Conservation (phyloP, 176 grass and related monocot genomes). For the Miscanthus lutarioriparius region DNA sequence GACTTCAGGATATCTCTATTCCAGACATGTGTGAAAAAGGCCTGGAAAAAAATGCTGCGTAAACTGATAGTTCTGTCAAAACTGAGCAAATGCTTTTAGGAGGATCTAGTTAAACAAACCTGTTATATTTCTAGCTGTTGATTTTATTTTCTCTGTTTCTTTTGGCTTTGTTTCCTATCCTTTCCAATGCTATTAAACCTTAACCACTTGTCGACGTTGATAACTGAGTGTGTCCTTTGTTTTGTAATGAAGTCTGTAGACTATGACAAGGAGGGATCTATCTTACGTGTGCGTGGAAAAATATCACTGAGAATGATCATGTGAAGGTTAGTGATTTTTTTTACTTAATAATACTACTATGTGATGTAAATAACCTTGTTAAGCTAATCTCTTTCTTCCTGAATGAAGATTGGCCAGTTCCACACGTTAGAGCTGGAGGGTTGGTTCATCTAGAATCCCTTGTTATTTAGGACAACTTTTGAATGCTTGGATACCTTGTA, state of each 20-base stretch:
- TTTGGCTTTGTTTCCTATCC: too few species aligned
- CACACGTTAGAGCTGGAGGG: conserved; percentile 65
- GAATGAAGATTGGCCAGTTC: conserved; percentile 81
- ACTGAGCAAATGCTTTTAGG: too few species aligned
- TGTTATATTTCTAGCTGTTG: too few species aligned
- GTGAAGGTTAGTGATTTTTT: conserved; percentile 61
- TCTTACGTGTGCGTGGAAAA: conserved; percentile 89
- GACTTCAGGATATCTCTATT: too few species aligned
- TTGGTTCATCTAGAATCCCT: too few species aligned
- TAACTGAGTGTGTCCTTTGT: conserved; percentile 16
- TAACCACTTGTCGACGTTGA: neutral
- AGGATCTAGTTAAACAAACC: too few species aligned
- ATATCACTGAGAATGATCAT: conserved; percentile 83
- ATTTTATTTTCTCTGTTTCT: too few species aligned
- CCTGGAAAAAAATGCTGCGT: too few species aligned
- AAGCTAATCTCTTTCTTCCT: conserved; percentile 16
- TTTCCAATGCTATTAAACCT: conserved; percentile 7
- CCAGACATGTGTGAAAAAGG: too few species aligned
- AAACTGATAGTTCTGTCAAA: too few species aligned
- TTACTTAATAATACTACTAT: conserved; percentile 1
- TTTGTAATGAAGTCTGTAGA: conserved; percentile 65
- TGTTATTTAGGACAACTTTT: too few species aligned
- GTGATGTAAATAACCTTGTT: neutral
- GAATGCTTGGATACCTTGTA: too few species aligned
- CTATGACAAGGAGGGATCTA: conserved; percentile 87